Percentiles rank a stretch among this genome's conserved stretches.
Conservation (phyloP, 768 basidiomycete species). For the Gloeostereum incarnatum region DNA sequence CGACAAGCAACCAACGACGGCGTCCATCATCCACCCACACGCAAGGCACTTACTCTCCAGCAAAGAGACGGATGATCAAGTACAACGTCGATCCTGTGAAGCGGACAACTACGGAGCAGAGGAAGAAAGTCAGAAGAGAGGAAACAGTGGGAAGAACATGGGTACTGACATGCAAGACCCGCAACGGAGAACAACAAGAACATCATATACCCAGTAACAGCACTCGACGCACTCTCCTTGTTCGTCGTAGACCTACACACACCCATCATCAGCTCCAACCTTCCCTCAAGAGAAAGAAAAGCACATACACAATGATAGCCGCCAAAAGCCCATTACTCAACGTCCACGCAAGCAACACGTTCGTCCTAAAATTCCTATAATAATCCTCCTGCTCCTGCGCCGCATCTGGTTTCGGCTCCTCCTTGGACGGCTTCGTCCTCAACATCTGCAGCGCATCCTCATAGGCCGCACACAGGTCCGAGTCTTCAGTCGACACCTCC, state of each 20-base stretch:
- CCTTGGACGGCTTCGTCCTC: slow-evolving; percentile 68
- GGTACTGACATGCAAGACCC: slow-evolving; percentile 70
- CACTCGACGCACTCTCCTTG: slow-evolving; percentile 35
- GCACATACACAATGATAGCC: slow-evolving; percentile 56
- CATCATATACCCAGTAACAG: slow-evolving; percentile 82
- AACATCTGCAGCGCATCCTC: slow-evolving; percentile 86
- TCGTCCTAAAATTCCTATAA: slow-evolving; percentile 85
- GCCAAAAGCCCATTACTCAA: slow-evolving; percentile 76
- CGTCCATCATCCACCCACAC: too few species aligned
- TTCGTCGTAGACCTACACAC: too few species aligned
- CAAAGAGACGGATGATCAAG: slow-evolving; percentile 80
- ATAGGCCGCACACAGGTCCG: slow-evolving; percentile 84
- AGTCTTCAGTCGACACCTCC: slow-evolving; percentile 75
- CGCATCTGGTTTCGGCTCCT: slow-evolving; percentile 50
- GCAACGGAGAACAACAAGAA: slow-evolving; percentile 86
- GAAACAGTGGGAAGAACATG: background rate
- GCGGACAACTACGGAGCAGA: slow-evolving; percentile 50
- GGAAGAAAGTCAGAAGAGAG: slow-evolving; percentile 1
- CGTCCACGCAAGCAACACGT: slow-evolving; percentile 86
- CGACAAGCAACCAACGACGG: too few species aligned
- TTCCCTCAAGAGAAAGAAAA: too few species aligned
- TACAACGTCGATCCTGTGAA: slow-evolving; percentile 79
- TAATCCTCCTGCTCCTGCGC: slow-evolving; percentile 74
- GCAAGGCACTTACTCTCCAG: slow-evolving; percentile 87
- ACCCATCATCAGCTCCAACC: too few species aligned